A percentile compares a stretch with the other conserved stretches of the same genome.
phyloP scores from a whole-genome alignment of 1,284 basidiomycete genomes.

The Volvariella surrecta region DNA sequence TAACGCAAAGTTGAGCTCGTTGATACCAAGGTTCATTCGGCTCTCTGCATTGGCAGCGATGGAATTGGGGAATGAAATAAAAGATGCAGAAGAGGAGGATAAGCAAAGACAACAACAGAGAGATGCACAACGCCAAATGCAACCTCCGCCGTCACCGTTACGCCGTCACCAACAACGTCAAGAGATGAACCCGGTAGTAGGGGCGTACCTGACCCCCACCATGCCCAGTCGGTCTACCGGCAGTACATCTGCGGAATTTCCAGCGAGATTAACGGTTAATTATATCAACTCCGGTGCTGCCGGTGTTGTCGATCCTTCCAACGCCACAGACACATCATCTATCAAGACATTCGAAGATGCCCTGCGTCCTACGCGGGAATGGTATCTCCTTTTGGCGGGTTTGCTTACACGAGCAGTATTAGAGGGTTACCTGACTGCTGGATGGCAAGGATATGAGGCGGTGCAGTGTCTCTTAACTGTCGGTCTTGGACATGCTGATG shows the following conservation, averaged over 20 bases:
- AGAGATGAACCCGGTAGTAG: too few species aligned
- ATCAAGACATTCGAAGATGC: slow-evolving; percentile 34
- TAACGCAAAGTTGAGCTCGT: slow-evolving; percentile 57
- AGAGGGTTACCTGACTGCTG: slow-evolving; percentile 73
- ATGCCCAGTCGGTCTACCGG: too few species aligned
- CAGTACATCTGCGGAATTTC: too few species aligned
- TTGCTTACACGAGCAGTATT: slow-evolving; percentile 70
- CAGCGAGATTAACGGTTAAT: slow-evolving; percentile 43
- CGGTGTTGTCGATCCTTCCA: not conserved
- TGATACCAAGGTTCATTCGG: slow-evolving; percentile 63
- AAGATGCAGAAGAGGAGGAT: slow-evolving; percentile 28
- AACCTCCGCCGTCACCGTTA: not conserved
- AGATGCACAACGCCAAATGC: not conserved
- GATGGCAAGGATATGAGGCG: slow-evolving; percentile 65
- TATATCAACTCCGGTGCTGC: not conserved
- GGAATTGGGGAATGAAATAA: slow-evolving; percentile 52
- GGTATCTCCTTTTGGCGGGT: slow-evolving; percentile 73
- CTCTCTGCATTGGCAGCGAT: slow-evolving; percentile 61
- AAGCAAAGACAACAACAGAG: slow-evolving; percentile 17
- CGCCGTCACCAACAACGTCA: too few species aligned
- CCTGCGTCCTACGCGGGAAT: slow-evolving; percentile 59
- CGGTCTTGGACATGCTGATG: slow-evolving; percentile 44
- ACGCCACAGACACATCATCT: too few species aligned
- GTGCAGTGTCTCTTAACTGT: slow-evolving; percentile 68
- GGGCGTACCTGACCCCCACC: too few species aligned